phyloP scores from a whole-genome alignment of 306 rosid species.

The Quercus glauca region DNA sequence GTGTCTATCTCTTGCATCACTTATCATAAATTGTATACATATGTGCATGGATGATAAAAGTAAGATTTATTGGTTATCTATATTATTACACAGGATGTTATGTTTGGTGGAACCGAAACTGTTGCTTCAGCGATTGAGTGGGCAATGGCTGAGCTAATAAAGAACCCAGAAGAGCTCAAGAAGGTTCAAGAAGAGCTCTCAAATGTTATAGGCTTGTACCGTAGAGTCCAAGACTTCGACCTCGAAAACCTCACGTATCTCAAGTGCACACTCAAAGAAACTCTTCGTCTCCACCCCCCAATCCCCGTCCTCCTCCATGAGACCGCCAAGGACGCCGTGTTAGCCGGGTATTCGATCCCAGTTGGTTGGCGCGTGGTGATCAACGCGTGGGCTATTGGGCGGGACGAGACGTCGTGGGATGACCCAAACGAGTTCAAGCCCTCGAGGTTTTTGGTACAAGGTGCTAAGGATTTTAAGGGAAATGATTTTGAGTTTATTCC shows the following conservation, averaged over 20 bases:
- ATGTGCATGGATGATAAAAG: too few species aligned
- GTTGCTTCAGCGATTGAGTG: slow-evolving; percentile 60
- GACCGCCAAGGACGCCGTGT: slow-evolving; percentile 25
- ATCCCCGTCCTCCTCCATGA: slow-evolving; percentile 58
- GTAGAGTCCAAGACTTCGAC: slow-evolving; percentile 33
- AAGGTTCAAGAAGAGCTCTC: slow-evolving; percentile 41
- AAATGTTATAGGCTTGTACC: slow-evolving; percentile 32
- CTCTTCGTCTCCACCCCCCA: slow-evolving; percentile 60
- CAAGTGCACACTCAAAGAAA: slow-evolving; percentile 42
- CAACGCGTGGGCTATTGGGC: slow-evolving; percentile 53
- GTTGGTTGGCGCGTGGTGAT: slow-evolving; percentile 39
- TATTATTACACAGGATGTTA: slow-evolving; percentile 41
- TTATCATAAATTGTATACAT: too few species aligned
- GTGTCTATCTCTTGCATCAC: too few species aligned
- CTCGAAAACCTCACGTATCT: slow-evolving; percentile 36
- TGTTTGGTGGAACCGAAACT: slow-evolving; percentile 63
- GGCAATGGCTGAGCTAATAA: slow-evolving; percentile 52
- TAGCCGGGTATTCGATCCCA: slow-evolving; percentile 38
- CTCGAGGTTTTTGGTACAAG: slow-evolving; percentile 33
- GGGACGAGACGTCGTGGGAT: slow-evolving; percentile 35
- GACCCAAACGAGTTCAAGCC: slow-evolving; percentile 47
- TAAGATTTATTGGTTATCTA: neutral
- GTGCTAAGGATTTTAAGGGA: slow-evolving; percentile 47
- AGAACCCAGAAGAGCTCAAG: slow-evolving; percentile 31
- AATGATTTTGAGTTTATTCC: slow-evolving; percentile 49